These are phyloP conservation scores for Septoria petroselini DNA, from an alignment of 2,329 filamentous ascomycete genomes.

Conservation along the genomic window DNA sequence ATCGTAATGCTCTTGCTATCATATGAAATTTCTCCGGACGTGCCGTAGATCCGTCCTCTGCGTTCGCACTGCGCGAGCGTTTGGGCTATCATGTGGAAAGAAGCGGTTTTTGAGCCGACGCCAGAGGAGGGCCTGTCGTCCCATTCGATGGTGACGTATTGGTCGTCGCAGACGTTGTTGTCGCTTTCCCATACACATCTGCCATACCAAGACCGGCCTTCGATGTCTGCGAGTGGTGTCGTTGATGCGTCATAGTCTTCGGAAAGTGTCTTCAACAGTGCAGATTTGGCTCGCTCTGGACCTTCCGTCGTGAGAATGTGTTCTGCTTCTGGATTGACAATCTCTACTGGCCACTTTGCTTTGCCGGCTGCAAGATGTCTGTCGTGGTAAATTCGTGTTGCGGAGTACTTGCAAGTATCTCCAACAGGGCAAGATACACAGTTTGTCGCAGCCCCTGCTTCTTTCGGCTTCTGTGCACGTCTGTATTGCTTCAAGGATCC, in stretches of 20 bases:
- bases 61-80: conserved; percentile 84
- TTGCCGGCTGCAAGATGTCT: conserved; percentile 64
- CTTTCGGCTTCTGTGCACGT: conserved; percentile 68
- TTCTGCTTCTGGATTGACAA: conserved; percentile 91
- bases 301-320: conserved; percentile 57
- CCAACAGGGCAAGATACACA: conserved; percentile 78
- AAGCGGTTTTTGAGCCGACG: conserved; percentile 74
- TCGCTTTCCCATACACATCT: conserved; percentile 93
- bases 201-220: conserved; percentile 68
- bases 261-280: conserved; percentile 48
- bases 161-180: conserved; percentile 92
- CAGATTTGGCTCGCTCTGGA: conserved; percentile 49
- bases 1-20: conserved; percentile 75
- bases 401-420: conserved; percentile 75
- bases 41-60: conserved; percentile 81
- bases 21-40: conserved; percentile 78
- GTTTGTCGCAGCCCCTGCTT: conserved; percentile 76
- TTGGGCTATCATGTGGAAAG: conserved; percentile 91
- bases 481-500: conserved; percentile 78
- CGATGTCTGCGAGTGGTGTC: conserved; percentile 48
- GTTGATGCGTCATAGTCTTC: conserved; percentile 58
- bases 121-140: conserved; percentile 53
- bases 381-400: conserved; percentile 76
- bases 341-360: conserved; percentile 75
- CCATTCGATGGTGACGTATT: conserved; percentile 85